Evolutionary conservation across 2,329 filamentous ascomycete genomes (phyloP).

Genomic region (Aspergillus calidoustus): DNA sequence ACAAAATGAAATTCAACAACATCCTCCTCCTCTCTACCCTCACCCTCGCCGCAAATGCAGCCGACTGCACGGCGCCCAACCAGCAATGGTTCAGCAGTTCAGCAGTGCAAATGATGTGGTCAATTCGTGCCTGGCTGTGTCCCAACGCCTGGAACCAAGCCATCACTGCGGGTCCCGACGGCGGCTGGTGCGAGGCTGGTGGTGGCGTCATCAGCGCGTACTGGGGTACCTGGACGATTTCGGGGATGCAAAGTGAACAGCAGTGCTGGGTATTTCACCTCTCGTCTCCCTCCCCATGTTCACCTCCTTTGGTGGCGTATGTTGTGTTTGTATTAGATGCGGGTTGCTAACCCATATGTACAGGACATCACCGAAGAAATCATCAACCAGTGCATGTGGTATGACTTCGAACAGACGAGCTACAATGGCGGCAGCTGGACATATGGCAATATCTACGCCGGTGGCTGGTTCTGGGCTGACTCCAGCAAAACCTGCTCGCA

Average conservation of each 20-base stretch:
- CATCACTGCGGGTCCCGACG: constrained; percentile 10
- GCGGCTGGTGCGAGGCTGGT: constrained; percentile 16
- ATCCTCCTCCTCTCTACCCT: constrained; percentile 6
- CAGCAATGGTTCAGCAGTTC: constrained; percentile 14
- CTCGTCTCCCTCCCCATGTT: background rate
- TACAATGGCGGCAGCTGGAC: constrained; percentile 16
- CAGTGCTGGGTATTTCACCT: constrained; percentile 14
- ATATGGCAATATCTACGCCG: constrained; percentile 14
- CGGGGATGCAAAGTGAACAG: constrained; percentile 14
- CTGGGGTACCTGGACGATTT: constrained; percentile 11
- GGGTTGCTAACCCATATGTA: background rate
- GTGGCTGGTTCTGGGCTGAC: constrained; percentile 19
- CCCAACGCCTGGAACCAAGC: constrained; percentile 16
- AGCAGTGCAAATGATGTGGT: constrained; percentile 20
- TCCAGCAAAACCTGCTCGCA: constrained; percentile 8
- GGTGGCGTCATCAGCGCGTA: constrained; percentile 13
- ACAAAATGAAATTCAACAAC: constrained; percentile 9
- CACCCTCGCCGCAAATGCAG: constrained; percentile 3
- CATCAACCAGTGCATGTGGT: constrained; percentile 21
- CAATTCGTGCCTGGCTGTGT: constrained; percentile 15
- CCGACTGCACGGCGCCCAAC: constrained; percentile 15
- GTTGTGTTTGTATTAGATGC: no score
- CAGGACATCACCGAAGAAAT: constrained; percentile 19
- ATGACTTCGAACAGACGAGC: constrained; percentile 11
- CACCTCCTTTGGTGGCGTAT: no score